Base-by-base conservation (phyloP, 2,329 filamentous ascomycete species). In the Phaeophleospora eucalypticola region DNA sequence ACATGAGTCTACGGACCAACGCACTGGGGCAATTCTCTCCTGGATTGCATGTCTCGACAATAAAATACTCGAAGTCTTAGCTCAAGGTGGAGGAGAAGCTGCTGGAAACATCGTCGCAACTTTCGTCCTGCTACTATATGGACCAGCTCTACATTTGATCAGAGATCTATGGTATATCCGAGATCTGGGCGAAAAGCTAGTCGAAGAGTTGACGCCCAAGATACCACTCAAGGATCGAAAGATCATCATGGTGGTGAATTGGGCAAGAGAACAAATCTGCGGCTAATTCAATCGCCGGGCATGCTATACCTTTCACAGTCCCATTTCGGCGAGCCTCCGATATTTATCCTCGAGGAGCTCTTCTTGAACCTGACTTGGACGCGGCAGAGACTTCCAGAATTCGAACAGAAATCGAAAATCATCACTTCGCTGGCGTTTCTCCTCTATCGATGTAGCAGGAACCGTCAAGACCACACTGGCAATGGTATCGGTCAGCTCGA, bases 401-500 rank as follows among this genome's bases (percentile, higher is more conserved):
- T 43, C 41, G 17, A 43, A 43, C 17, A 43, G 41, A 18, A 43
- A 43, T 6, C 29, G 33, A 19, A 79, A 77, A 52, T 81, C 78
- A 44, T 78, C 72, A 37, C 80, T 72, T 14, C 75, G 67, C 3
- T 71, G 66, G 4, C 68, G 65, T 2, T 71, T 72, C 21, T 77
- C 75, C 33, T 74, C 68, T 3, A 72, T 61, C 0, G 71, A 69
- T 0, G 68, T 69, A 4, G 71, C 68, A 0, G 75, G 74, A 12
- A 80, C 65, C 36, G 77, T 74, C 17, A 81, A 69, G 2, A 76
- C 64, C 12, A 82, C 78, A 52, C 81, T 78, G 7, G 78, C 77
- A 37, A 81, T 77, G 2, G 77, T 80, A 58, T 77, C 79, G 0
- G 77, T 76, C 50, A 82, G 78, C 56, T 82, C 24, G 45, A 82